Evolutionary conservation across 2,329 filamentous ascomycete genomes (phyloP).

Genomic region (Fusarium stilboides): DNA sequence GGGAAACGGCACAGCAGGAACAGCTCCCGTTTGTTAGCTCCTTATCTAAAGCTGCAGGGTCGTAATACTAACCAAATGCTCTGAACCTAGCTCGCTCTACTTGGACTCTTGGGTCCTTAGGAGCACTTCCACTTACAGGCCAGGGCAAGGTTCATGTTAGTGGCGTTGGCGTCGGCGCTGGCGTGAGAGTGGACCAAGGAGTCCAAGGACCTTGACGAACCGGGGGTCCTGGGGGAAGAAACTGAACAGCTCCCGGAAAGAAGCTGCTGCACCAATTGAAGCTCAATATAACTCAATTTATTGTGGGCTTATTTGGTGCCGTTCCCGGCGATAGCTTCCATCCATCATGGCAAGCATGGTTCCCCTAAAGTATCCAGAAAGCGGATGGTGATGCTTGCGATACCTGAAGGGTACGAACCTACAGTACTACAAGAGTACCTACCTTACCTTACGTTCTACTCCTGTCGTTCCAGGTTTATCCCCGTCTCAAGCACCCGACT

Average conservation of each 20-base stretch:
- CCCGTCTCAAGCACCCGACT: slow-evolving; percentile 16
- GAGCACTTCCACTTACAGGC: neutral
- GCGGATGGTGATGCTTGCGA: neutral
- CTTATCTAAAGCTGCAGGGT: slow-evolving; percentile 13
- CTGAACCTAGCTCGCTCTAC: slow-evolving; percentile 5
- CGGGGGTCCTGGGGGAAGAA: slow-evolving; percentile 3
- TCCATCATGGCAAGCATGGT: neutral
- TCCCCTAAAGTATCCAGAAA: neutral
- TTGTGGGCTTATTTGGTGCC: neutral
- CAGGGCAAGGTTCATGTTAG: slow-evolving; percentile 29
- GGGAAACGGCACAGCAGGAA: slow-evolving; percentile 22
- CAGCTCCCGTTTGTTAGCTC: slow-evolving; percentile 16
- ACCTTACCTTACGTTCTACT: too few species aligned
- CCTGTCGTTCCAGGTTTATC: slow-evolving; percentile 15
- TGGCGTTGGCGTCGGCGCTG: slow-evolving; percentile 32
- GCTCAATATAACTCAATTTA: neutral
- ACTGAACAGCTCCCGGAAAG: neutral
- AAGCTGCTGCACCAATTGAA: slow-evolving; percentile 26
- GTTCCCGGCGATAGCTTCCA: slow-evolving; percentile 12
- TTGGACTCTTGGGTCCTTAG: neutral
- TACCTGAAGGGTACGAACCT: neutral
- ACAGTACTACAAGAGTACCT: too few species aligned
- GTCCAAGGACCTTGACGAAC: slow-evolving; percentile 9
- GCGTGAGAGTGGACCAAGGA: slow-evolving; percentile 47
- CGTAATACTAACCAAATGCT: slow-evolving; percentile 4